These are phyloP conservation scores for Mercurialis annua DNA, from an alignment of 345 rosid genomes.

Conservation along the genomic window DNA sequence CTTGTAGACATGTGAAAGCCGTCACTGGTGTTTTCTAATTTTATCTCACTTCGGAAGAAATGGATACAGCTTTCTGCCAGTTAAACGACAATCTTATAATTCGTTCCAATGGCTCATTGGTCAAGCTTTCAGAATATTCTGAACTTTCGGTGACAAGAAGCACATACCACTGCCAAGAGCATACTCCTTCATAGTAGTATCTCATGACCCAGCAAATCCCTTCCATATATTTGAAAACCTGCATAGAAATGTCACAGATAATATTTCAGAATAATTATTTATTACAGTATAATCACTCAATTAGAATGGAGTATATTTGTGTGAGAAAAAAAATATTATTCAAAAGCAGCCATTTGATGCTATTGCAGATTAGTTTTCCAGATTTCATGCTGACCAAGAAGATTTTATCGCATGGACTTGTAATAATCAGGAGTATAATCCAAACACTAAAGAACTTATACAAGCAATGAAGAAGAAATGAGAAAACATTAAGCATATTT, in stretches of 20 bases:
- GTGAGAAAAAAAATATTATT: not conserved
- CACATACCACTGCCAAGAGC: slow-evolving; percentile 28
- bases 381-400: not conserved
- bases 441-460: not conserved
- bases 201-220: slow-evolving; percentile 28
- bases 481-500: not conserved
- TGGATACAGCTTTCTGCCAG: not conserved
- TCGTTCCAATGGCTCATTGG: not conserved
- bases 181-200: slow-evolving; percentile 23
- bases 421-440: not conserved
- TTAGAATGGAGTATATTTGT: not conserved
- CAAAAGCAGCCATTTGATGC: not conserved
- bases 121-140: not conserved
- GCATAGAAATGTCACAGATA: not conserved
- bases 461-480: not conserved
- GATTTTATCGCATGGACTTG: not conserved
- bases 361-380: not conserved
- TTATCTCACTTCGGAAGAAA: not conserved
- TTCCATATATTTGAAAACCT: slow-evolving; percentile 22
- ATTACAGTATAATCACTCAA: not conserved
- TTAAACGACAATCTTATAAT: not conserved
- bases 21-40: not conserved
- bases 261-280: not conserved
- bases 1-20: not conserved
- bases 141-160: not conserved